A percentile compares a stretch with the other conserved stretches of the same genome.
phyloP scores from a whole-genome alignment of 2,329 filamentous ascomycete species.

The Ascochyta rabiei region DNA sequence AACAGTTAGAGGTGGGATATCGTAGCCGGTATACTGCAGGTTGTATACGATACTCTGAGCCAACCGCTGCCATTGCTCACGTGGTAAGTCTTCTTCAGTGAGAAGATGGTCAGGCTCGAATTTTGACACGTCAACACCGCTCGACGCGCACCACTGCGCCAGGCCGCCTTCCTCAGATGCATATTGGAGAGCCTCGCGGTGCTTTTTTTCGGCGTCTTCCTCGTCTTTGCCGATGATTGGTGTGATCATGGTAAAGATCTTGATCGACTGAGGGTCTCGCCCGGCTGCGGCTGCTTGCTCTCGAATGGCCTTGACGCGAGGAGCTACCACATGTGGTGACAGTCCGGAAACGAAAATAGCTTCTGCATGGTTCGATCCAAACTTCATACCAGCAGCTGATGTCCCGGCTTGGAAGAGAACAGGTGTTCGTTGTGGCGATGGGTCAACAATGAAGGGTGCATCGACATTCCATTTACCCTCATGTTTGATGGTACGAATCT shows the following conservation, averaged over 20 bases:
- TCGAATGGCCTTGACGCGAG: conserved; percentile 66
- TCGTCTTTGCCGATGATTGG: conserved; percentile 68
- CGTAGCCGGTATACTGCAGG: conserved; percentile 19
- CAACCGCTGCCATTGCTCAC: conserved; percentile 19
- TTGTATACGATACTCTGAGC: conserved; percentile 21
- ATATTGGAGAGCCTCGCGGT: conserved; percentile 63
- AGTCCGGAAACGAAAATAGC: conserved; percentile 71
- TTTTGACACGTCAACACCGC: conserved; percentile 64
- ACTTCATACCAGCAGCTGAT: conserved; percentile 66
- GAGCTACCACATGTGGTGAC: conserved; percentile 63
- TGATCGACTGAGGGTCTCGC: conserved; percentile 64
- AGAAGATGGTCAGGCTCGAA: conserved; percentile 67
- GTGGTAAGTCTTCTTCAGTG: conserved; percentile 19
- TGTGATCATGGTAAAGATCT: conserved; percentile 69
- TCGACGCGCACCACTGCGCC: conserved; percentile 74
- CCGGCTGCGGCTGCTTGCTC: conserved; percentile 59
- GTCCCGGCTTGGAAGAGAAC: conserved; percentile 72
- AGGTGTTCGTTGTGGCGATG: conserved; percentile 69
- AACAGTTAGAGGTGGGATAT: conserved; percentile 20
- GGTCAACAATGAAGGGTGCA: conserved; percentile 70
- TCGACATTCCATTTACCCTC: conserved; percentile 58
- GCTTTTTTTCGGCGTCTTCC: conserved; percentile 68
- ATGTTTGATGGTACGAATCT: conserved; percentile 69
- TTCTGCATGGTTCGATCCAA: conserved; percentile 71
- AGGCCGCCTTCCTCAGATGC: conserved; percentile 68